phyloP scores from a whole-genome alignment of 495 filamentous ascomycete genomes.

The Pyrenula massariospora region DNA sequence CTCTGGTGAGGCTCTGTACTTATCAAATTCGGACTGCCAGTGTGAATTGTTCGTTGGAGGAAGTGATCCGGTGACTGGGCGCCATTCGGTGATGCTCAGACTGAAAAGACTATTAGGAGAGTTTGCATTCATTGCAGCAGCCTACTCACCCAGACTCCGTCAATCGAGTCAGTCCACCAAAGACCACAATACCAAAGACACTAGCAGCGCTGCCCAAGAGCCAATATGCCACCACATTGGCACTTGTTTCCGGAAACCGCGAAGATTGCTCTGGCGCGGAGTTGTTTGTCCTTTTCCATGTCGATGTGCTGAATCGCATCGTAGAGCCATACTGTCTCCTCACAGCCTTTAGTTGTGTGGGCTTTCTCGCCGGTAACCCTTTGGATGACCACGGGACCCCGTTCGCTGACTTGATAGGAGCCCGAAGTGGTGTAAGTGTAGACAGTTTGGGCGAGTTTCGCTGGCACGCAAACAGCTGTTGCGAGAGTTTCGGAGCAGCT shows the following conservation, averaged over 20 bases:
- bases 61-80: constrained; percentile 85
- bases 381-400: too few species aligned
- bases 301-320: constrained; percentile 7
- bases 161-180: constrained; percentile 82
- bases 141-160: constrained; percentile 82
- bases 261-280: not conserved
- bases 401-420: too few species aligned
- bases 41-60: constrained; percentile 64
- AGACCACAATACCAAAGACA: constrained; percentile 94
- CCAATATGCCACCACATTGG: constrained; percentile 79
- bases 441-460: too few species aligned
- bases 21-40: constrained; percentile 86
- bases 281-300: not conserved
- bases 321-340: constrained; percentile 9
- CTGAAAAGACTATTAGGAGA: constrained; percentile 31
- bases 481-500: constrained; percentile 33
- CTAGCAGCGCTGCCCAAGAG: constrained; percentile 79
- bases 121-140: not conserved
- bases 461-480: constrained; percentile 39
- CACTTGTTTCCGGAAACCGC: constrained; percentile 61
- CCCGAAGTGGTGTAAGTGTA: constrained; percentile 27
- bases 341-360: constrained; percentile 11
- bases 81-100: constrained; percentile 98
- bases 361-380: too few species aligned
- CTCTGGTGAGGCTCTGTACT: constrained; percentile 84